phyloP scores from a whole-genome alignment of 2,329 filamentous ascomycete genomes.

The Aureobasidium namibiae region DNA sequence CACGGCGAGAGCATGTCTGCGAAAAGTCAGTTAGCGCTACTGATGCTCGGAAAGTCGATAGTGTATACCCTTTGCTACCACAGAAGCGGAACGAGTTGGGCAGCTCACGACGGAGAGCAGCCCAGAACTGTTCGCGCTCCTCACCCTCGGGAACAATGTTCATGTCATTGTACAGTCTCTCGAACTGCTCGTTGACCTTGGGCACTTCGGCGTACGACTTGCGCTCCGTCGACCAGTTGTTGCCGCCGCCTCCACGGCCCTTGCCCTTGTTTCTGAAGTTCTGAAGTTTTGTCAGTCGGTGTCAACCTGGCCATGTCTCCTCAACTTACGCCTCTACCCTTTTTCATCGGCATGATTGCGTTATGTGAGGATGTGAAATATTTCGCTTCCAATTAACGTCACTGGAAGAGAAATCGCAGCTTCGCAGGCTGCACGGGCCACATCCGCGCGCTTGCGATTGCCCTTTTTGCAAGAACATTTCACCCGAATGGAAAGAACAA shows the following conservation, averaged over 20 bases:
- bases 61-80: constrained; percentile 73
- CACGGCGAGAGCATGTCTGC: constrained; percentile 81
- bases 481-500: background rate
- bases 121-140: constrained; percentile 78
- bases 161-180: constrained; percentile 76
- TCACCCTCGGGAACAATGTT: constrained; percentile 62
- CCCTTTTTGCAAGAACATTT: background rate
- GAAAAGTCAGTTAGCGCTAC: constrained; percentile 1
- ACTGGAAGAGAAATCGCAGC: constrained; percentile 5
- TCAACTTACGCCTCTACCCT: constrained; percentile 1
- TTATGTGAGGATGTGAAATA: background rate
- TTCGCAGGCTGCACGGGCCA: background rate
- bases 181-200: constrained; percentile 76
- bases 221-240: constrained; percentile 30
- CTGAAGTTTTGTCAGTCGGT: background rate
- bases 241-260: constrained; percentile 27
- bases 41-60: background rate
- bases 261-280: constrained; percentile 18
- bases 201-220: constrained; percentile 52
- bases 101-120: constrained; percentile 69
- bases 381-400: background rate
- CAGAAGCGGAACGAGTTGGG: constrained; percentile 98
- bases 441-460: background rate
- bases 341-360: constrained; percentile 6
- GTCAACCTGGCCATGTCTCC: background rate